A percentile compares a stretch with the other conserved stretches of the same genome.
These are phyloP conservation scores for Iberis amara DNA, from an alignment of 441 rosid genomes.

Conservation along the genomic window DNA sequence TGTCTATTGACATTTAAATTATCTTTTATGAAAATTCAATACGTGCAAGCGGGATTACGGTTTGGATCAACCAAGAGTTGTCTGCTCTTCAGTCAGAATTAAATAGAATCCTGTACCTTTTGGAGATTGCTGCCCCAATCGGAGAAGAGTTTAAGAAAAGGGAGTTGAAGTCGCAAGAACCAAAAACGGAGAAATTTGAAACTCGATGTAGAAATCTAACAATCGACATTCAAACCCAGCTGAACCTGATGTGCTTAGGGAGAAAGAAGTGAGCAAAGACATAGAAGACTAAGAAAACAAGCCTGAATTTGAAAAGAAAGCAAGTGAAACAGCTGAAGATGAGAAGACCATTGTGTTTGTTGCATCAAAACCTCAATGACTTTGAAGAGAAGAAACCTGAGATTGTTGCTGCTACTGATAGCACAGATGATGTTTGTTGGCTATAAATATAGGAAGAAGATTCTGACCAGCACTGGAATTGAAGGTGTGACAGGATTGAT, in stretches of 20 bases:
- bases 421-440: slow-evolving; percentile 56
- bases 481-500: slow-evolving; percentile 78
- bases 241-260: slow-evolving; percentile 28
- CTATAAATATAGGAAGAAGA: slow-evolving; percentile 74
- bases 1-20: not conserved
- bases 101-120: slow-evolving; percentile 60
- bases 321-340: slow-evolving; percentile 36
- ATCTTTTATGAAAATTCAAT: not conserved
- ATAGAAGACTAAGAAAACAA: slow-evolving; percentile 28
- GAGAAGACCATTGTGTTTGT: slow-evolving; percentile 44
- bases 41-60: too few species aligned
- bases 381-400: slow-evolving; percentile 41
- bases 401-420: slow-evolving; percentile 27
- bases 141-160: slow-evolving; percentile 75
- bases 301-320: slow-evolving; percentile 37
- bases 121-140: slow-evolving; percentile 87
- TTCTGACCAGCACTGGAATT: slow-evolving; percentile 35
- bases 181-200: slow-evolving; percentile 31
- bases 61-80: slow-evolving; percentile 64
- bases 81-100: slow-evolving; percentile 65
- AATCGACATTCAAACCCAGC: slow-evolving; percentile 31
- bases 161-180: slow-evolving; percentile 41
- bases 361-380: slow-evolving; percentile 81
- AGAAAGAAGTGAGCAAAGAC: slow-evolving; percentile 29
- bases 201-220: slow-evolving; percentile 35